Conservation (phyloP, 192 early-diverging fungal genomes). For the Coemansia sp. region DNA sequence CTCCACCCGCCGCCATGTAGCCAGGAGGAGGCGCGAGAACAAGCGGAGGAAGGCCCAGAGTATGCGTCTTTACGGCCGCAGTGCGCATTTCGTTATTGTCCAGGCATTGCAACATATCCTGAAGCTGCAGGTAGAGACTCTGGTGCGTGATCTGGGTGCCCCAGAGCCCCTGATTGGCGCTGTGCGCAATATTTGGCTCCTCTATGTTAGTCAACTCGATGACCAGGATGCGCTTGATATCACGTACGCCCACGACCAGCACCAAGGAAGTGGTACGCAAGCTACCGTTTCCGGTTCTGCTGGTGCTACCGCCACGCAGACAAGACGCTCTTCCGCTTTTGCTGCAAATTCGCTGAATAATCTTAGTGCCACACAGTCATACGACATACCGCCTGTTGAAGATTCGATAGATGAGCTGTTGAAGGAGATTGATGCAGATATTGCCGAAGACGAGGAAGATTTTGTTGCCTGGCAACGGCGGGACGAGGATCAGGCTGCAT, state of each 20-base stretch:
- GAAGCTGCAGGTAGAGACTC: slow-evolving; percentile 27
- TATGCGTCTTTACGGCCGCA: slow-evolving; percentile 27
- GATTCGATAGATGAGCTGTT: slow-evolving; percentile 41
- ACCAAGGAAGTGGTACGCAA: background rate
- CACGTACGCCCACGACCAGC: background rate
- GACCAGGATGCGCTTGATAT: slow-evolving; percentile 2
- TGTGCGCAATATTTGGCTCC: slow-evolving; percentile 38
- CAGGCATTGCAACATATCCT: slow-evolving; percentile 39
- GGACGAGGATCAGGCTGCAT: background rate
- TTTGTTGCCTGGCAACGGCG: slow-evolving; percentile 28
- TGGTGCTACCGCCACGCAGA: background rate
- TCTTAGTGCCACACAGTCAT: slow-evolving; percentile 20
- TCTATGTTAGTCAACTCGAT: slow-evolving; percentile 35
- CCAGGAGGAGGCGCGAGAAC: slow-evolving; percentile 14
- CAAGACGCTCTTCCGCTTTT: background rate
- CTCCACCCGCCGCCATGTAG: slow-evolving; percentile 24
- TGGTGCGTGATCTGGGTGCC: slow-evolving; percentile 26
- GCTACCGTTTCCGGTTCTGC: background rate
- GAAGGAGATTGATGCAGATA: slow-evolving; percentile 40
- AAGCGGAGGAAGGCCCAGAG: slow-evolving; percentile 6
- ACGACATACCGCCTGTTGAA: slow-evolving; percentile 9
- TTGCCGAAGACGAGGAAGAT: slow-evolving; percentile 40
- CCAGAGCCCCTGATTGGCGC: slow-evolving; percentile 27
- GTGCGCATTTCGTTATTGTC: slow-evolving; percentile 34
- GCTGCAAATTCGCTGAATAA: slow-evolving; percentile 14